Percentiles rank a stretch among this genome's conserved stretches.
Conservation (phyloP, 1,139 yeast genomes). For the Kurtzmaniella natalensis region DNA sequence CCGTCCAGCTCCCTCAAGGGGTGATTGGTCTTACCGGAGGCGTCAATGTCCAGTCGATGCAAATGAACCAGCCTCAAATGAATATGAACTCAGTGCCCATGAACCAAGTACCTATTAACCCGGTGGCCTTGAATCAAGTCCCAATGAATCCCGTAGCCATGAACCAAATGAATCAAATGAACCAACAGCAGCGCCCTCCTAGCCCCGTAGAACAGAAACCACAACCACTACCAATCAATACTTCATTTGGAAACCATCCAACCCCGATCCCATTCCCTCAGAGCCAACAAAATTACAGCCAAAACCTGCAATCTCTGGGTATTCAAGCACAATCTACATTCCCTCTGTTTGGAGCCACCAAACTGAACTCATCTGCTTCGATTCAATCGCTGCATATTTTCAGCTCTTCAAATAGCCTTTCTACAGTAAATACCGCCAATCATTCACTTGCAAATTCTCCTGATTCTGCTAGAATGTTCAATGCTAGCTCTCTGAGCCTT, state of each 20-base stretch:
- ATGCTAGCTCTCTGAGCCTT: conserved; percentile 23
- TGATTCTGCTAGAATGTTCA: conserved; percentile 18
- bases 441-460: conserved; percentile 35
- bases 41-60: conserved; percentile 3
- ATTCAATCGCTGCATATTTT: conserved; percentile 4
- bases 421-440: conserved; percentile 19
- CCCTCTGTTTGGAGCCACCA: conserved; percentile 23
- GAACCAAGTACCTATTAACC: no score
- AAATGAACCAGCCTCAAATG: conserved; percentile 1
- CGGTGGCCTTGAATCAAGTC: conserved; percentile 2
- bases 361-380: conserved; percentile 8
- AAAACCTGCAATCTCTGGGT: conserved; percentile 8
- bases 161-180: conserved; percentile 8
- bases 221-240: no score
- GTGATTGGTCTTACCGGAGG: conserved; percentile 1
- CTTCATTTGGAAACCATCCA: no score
- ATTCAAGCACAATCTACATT: neutral
- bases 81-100: no score
- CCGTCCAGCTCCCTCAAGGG: neutral
- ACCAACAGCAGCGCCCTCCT: conserved; percentile 11
- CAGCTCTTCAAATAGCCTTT: conserved; percentile 5
- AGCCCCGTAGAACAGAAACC: no score
- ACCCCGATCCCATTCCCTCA: no score
- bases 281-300: conserved; percentile 11
- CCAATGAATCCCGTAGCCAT: conserved; percentile 7